Base-by-base conservation (phyloP, 768 basidiomycete species). In the Tricholoma furcatifolium region DNA sequence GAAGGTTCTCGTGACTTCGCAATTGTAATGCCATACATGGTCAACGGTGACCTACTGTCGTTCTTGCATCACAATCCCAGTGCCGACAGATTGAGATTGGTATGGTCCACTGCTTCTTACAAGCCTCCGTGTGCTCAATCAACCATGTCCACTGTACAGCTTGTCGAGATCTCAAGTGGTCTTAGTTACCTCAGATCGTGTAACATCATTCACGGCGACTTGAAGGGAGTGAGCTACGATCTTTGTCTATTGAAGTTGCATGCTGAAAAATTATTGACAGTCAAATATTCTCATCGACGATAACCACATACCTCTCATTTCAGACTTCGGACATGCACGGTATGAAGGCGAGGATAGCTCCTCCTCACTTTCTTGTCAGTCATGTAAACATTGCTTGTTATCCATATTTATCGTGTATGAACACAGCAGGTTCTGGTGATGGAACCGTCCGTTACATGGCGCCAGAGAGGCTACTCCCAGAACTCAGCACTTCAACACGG, bases 361-460 rank as follows among this genome's bases (percentile, higher is more conserved):
- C 2, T 21, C 27, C 27, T 27, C 27, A 7, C 27, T 27, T 27
- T 27, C 4, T 27, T 3, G 27, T 27, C 27, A 4, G 27, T 27
- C 7, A 3, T 27, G 7, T 14, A 2, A 21, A 20, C 23, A 34
- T 21, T 39, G 31, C 18, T 51, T 41, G 18, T 17, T 20, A 24
- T 35, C 30, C 24, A 6, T 34, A 23, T 38, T 41, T n/a, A 41
- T 21, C 14, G 6, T 35, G 36, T 38, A 11, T 2, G 31, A 21
- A 7, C 30, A 9, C 24, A 56, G 55, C 24, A 56, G 55, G 21
- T 38, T 51, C 50, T 9, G 41, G 46, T 10, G 55, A 30, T 4
- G 55, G 47, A 12, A 57, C 55, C 4, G 1, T 34, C 11, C 51
- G 51, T 14, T 57, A 49, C 36, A 57, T 53, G 46, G 51, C 55